These are phyloP conservation scores for Fusarium falciforme DNA, from an alignment of 2,329 filamentous ascomycete species.

Conservation along the genomic window DNA sequence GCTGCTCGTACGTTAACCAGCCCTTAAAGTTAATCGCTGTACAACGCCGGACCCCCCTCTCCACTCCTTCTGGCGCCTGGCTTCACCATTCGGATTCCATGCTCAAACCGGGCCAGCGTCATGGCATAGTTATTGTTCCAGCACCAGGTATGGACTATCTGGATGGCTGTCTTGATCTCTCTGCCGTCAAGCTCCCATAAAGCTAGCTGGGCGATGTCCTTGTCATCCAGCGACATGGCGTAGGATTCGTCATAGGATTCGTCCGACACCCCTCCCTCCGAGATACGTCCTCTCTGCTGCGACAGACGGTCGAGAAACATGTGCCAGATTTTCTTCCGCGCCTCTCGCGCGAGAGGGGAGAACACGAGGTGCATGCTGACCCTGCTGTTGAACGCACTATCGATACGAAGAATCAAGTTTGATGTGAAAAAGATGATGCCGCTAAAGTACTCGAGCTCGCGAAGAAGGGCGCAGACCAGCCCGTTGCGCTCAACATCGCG, in stretches of 20 bases:
- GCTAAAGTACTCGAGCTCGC: slow-evolving; percentile 58
- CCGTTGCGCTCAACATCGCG: slow-evolving; percentile 61
- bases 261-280: background rate
- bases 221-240: slow-evolving; percentile 42
- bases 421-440: slow-evolving; percentile 60
- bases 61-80: slow-evolving; percentile 54
- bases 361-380: slow-evolving; percentile 61
- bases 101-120: slow-evolving; percentile 56
- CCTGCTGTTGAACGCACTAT: slow-evolving; percentile 58
- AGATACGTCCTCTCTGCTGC: background rate
- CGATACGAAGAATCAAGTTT: slow-evolving; percentile 55
- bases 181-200: slow-evolving; percentile 58
- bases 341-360: slow-evolving; percentile 51
- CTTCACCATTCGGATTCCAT: slow-evolving; percentile 58
- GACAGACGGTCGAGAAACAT: slow-evolving; percentile 58
- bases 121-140: slow-evolving; percentile 56
- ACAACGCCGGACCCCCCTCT: slow-evolving; percentile 43
- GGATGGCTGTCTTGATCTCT: slow-evolving; percentile 60
- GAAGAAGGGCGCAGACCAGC: slow-evolving; percentile 60
- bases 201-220: slow-evolving; percentile 53
- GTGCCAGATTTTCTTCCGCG: slow-evolving; percentile 56
- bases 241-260: too few species aligned
- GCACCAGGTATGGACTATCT: slow-evolving; percentile 60
- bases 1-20: background rate
- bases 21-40: slow-evolving; percentile 26